A percentile compares a stretch with the other conserved stretches of the same genome.
Conservation (phyloP, 1,139 yeast genomes). For the Magnusiomyces fungicola region DNA sequence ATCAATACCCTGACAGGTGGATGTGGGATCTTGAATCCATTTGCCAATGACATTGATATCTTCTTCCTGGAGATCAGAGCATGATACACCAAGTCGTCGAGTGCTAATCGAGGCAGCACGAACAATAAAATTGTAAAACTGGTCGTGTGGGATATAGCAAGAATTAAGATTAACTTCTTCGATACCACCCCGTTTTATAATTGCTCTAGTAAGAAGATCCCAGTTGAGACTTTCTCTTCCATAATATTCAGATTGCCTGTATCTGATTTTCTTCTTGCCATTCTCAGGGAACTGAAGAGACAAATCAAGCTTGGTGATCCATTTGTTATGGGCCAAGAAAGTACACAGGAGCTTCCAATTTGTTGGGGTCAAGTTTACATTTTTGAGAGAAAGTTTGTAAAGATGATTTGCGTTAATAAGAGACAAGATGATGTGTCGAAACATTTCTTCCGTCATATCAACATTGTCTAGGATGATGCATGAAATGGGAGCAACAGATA, state of each 20-base stretch:
- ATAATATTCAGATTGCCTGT: conserved; percentile 22
- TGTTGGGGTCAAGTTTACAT: conserved; percentile 60
- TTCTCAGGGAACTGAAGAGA: conserved; percentile 11
- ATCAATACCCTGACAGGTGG: conserved; percentile 72
- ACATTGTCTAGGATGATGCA: conserved; percentile 80
- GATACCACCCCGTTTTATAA: conserved; percentile 58
- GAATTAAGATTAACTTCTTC: conserved; percentile 83
- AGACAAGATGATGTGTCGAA: conserved; percentile 51
- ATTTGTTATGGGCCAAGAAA: conserved; percentile 51
- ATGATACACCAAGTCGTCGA: conserved; percentile 69
- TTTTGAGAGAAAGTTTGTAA: conserved; percentile 68
- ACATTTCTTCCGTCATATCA: conserved; percentile 71
- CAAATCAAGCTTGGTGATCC: conserved; percentile 56
- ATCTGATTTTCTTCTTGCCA: conserved; percentile 12
- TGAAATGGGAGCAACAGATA: conserved; percentile 74
- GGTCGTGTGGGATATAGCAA: conserved; percentile 51
- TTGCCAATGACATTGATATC: conserved; percentile 51
- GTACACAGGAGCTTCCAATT: conserved; percentile 77
- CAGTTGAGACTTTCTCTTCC: conserved; percentile 69
- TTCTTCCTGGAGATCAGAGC: conserved; percentile 51
- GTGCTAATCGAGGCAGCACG: conserved; percentile 51
- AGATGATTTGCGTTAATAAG: conserved; percentile 54
- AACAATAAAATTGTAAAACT: conserved; percentile 41
- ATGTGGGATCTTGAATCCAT: conserved; percentile 51
- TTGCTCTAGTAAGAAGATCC: conserved; percentile 55